Evolutionary conservation across 2,329 filamentous ascomycete genomes (phyloP), one percentile per base, ranked within the genome.

Genomic region (Xylaria digitata): DNA sequence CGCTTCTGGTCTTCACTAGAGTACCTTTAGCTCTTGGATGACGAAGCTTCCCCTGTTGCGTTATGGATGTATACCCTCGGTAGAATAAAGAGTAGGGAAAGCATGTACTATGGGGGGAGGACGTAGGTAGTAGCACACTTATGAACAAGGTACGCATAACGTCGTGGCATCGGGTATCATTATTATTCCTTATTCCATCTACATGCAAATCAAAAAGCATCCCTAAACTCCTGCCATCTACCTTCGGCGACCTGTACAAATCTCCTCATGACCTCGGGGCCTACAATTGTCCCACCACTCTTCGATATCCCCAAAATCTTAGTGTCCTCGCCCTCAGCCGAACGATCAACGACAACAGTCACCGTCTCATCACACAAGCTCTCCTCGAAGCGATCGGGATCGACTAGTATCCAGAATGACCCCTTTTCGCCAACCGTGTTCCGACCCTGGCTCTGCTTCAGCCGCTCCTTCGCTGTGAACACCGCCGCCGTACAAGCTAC

Each of bases 381-480:
- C 81, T 98, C 96, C 81, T 99, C 96, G 72, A 97, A 90, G 23
- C 89, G 87, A 81, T 99, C 96, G 2, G 93, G 93, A 80, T 99
- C 96, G 6, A 92, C 88, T 64, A 99, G 80, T 2, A 97, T 82
- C 93, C 94, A 97, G 75, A 83, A 85, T 75, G 57, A 9, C 3
- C 63, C 68, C 57, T 37, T 58, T 2, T 83, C 85, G 70, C 80
- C 84, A 72, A 80, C 78, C 2, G 77, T 75, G 54, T 78, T 80
- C 56, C 40, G 61, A 37, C 70, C 76, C 78, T 67, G 82, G 80
- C 26, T 82, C 42, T 67, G 70, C 70, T 76, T 79, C 64, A 82
- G 80, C 32, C 82, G 82, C 76, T 86, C 86, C 78, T 83, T 85
- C 55, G 89, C 90, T 53, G 87, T 89, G 76, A 97, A 96, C 9